phyloP scores from a whole-genome alignment of 495 filamentous ascomycete genomes.

The Neurospora sp. region DNA sequence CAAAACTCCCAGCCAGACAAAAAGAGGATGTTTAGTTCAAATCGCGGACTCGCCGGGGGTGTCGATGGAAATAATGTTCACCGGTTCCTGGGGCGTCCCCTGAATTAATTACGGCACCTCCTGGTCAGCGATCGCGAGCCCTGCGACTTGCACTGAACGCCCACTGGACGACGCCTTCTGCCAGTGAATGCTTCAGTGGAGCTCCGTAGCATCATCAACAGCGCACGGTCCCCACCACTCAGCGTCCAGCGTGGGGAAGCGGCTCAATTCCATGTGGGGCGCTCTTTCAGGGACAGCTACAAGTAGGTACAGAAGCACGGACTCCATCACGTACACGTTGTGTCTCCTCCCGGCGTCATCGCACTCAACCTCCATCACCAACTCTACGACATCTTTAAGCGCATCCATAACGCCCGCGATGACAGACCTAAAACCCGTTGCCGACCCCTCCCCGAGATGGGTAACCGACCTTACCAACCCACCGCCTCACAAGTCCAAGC shows the following conservation, averaged over 20 bases:
- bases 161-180: neutral
- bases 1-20: neutral
- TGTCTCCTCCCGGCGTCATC: conserved; percentile 11
- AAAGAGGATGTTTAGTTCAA: neutral
- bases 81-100: neutral
- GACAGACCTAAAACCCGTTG: neutral
- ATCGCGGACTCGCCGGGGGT: neutral
- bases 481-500: conserved; percentile 46
- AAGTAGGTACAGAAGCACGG: conserved; percentile 1
- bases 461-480: conserved; percentile 63
- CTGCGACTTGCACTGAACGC: neutral
- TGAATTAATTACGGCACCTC: neutral
- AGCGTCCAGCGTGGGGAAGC: neutral
- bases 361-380: neutral
- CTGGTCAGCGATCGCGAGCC: neutral
- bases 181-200: neutral
- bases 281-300: neutral
- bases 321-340: conserved; percentile 1
- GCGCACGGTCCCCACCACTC: neutral
- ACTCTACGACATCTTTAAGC: neutral
- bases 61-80: neutral
- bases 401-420: conserved; percentile 33
- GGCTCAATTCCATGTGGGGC: neutral
- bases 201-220: neutral
- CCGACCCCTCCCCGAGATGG: conserved; percentile 45